These are phyloP conservation scores for Areca catechu DNA, from an alignment of 176 grass and related monocot species.

Conservation along the genomic window DNA sequence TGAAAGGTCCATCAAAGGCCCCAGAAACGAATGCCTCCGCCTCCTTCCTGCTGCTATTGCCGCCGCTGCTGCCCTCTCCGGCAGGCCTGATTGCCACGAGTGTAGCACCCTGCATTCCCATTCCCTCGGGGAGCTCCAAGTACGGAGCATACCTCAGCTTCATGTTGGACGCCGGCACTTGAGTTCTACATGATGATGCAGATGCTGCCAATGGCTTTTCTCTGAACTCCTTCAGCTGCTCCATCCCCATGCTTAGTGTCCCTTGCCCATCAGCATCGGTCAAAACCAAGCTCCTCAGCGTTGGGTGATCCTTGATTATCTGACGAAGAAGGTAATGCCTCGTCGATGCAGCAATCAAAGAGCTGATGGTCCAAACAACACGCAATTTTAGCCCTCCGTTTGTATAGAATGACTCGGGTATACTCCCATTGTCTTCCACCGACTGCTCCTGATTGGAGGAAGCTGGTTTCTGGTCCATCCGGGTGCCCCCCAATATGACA, in stretches of 20 bases:
- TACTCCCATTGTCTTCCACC: constrained; percentile 23
- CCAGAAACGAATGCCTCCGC: constrained; percentile 43
- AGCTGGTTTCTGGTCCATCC: neutral
- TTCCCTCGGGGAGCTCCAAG: constrained; percentile 55
- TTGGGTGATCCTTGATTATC: constrained; percentile 72
- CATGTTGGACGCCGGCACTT: constrained; percentile 79
- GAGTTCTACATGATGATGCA: constrained; percentile 42
- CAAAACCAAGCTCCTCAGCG: constrained; percentile 48
- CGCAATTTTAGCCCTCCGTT: constrained; percentile 69
- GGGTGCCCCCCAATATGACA: constrained; percentile 50
- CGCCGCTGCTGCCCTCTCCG: constrained; percentile 31
- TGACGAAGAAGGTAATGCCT: constrained; percentile 77
- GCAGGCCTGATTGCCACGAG: constrained; percentile 67
- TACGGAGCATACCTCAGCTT: constrained; percentile 65
- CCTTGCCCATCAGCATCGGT: constrained; percentile 65
- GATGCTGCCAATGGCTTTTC: constrained; percentile 54
- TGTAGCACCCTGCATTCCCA: constrained; percentile 63
- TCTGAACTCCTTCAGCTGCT: constrained; percentile 59
- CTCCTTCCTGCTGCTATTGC: constrained; percentile 38
- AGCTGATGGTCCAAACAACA: constrained; percentile 75
- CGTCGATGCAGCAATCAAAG: constrained; percentile 60
- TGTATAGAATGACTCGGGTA: constrained; percentile 74
- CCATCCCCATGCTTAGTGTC: constrained; percentile 41
- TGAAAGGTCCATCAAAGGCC: constrained; percentile 50
- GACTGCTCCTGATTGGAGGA: neutral